phyloP scores from a whole-genome alignment of 2,329 filamentous ascomycete genomes.

The Alternaria consortialis region DNA sequence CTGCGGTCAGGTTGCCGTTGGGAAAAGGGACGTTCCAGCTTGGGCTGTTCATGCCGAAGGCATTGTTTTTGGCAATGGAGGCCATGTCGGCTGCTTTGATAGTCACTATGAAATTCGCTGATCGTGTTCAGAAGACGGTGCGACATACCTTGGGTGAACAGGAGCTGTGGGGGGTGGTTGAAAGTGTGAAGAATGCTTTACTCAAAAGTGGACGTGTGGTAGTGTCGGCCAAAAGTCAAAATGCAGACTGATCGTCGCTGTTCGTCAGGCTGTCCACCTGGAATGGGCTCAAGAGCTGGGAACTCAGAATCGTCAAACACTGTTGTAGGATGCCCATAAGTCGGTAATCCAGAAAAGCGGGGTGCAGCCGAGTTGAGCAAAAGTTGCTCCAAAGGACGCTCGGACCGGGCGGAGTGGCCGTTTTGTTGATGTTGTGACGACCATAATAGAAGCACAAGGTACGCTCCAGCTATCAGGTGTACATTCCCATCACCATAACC shows the following conservation, averaged over 20 bases:
- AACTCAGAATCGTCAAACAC: background rate
- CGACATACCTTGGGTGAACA: background rate
- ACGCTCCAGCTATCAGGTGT: constrained; percentile 9
- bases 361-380: constrained; percentile 5
- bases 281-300: background rate
- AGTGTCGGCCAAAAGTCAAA: background rate
- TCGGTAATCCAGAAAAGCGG: background rate
- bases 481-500: constrained; percentile 2
- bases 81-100: constrained; percentile 12
- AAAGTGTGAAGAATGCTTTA: background rate
- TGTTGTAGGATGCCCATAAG: background rate
- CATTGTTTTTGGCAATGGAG: constrained; percentile 26
- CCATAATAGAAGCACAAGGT: background rate
- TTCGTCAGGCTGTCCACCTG: background rate
- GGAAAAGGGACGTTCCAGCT: constrained; percentile 38
- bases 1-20: constrained; percentile 34
- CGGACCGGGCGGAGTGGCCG: constrained; percentile 10
- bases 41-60: constrained; percentile 30
- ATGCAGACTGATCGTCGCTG: background rate
- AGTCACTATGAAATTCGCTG: background rate
- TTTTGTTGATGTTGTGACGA: constrained; percentile 15
- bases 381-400: constrained; percentile 12
- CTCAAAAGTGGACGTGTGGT: background rate
- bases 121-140: background rate
- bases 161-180: background rate